Evolutionary conservation across 768 basidiomycete genomes (phyloP).

Genomic region (Cantharellus cinnabarinus): DNA sequence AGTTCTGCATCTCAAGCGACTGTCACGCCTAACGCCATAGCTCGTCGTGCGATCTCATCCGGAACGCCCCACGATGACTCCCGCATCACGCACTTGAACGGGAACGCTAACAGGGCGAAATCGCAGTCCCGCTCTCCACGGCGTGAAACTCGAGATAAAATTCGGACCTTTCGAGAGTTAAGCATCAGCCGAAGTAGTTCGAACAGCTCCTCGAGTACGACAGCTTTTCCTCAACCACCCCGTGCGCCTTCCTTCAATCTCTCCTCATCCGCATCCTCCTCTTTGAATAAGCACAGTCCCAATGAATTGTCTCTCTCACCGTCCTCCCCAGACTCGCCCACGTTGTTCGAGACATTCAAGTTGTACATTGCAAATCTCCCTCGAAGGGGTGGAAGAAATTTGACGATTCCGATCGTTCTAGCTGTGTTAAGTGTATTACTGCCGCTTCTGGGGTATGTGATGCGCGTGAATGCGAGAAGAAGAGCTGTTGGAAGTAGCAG

Average conservation of each 20-base stretch:
- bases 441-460: conserved; percentile 16
- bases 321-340: background rate
- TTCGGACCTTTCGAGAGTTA: background rate
- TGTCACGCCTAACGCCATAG: background rate
- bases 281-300: background rate
- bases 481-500: background rate
- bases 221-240: background rate
- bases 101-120: background rate
- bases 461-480: background rate
- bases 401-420: conserved; percentile 5
- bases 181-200: background rate
- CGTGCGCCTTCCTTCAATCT: background rate
- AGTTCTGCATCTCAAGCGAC: background rate
- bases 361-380: background rate
- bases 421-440: conserved; percentile 28
- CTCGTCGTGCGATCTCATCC: conserved; percentile 10
- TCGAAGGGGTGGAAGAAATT: background rate
- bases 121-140: background rate
- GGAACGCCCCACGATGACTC: background rate
- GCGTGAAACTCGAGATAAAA: background rate
- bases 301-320: background rate
- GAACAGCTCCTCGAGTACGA: background rate
- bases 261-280: background rate
- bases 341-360: background rate
- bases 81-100: background rate